Evolutionary conservation across 768 basidiomycete species (phyloP), one percentile per base, ranked within the genome.

Genomic region (Filobasidium wieringae): DNA sequence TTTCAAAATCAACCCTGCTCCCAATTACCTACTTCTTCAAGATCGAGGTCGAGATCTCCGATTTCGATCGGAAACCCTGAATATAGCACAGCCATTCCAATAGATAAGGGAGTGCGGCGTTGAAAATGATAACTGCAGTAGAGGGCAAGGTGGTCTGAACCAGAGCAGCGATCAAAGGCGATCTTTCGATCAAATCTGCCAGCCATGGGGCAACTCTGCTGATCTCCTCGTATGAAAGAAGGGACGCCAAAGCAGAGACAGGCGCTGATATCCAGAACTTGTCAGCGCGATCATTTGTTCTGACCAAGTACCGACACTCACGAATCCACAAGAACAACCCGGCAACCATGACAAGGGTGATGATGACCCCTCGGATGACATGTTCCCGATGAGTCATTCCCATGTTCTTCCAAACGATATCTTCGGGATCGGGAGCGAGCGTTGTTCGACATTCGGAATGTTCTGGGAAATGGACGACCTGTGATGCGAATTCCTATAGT

Each of bases 111-210:
- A 96, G 69, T 29, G 86, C 61, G 0, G 87, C 90, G 73, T 97
- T 99, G 68, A 97, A 79, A 0, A 81, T 80, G 63, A 92, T 90
- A 78, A 97, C 82, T 1, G 86, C 93, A 53, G 92, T 79, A 26
- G 86, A 86, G 1, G 95, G 93, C 51, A 99, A 76, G 1, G 92
- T 91, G 63, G 92, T 97, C 75, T 96, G 91, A 22, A 96, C 88
- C 37, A 99, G 80, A 0, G 88, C 90, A 24, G 84, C 80, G 22
- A 95, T 75, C 60, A 84, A 82, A 39, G 82, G 71, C 7, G 68
- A 70, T 19, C 51, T 78, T 60, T 95, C 87, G 63, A 99, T 90
- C 9, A 90, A 70, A n/a, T 72, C 67, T 1, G 86, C 89, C 2
- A 99, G 78, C 84, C 89, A 88, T 0, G 95, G 95, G 78, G 84